Evolutionary conservation across 2,329 filamentous ascomycete genomes (phyloP), one percentile per base, ranked within the genome.

Genomic region (Neodidymelliopsis sp.): DNA sequence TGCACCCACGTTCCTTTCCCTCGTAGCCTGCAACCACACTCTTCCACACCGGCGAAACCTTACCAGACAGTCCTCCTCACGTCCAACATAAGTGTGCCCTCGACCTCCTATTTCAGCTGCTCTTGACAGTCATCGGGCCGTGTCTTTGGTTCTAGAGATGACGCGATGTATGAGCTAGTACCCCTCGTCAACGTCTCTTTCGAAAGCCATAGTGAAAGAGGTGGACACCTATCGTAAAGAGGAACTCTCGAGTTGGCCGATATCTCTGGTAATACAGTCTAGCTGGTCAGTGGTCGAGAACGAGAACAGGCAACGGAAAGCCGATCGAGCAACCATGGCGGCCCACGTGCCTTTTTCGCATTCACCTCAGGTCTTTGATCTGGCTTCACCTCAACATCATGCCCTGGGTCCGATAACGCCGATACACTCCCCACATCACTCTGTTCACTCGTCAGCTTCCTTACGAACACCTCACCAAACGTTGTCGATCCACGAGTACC

Each of bases 401-500:
- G 37, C 46, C 24, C 43, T 55, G 13, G 53, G 60, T 30, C 68
- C 65, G 8, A 54, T 65, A 24, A 71, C 70, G n/a, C 71, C 70
- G 2, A 35, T 66, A 12, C 71, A 73, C 60, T 73, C 70, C 16
- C 65, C 71, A 18, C 70, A 72, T 36, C 67, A 68, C 49, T 74
- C 71, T 3, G 58, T 70, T 16, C 57, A 63, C 24, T 70, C 63
- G 24, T 69, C 71, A 4, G 54, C 59, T 12, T 67, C 67, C 22
- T 62, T 68, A 5, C 66, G 66, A 18, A 66, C 67, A 24, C 67
- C 69, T 4, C 29, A 69, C 15, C 70, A 71, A 33, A 59, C 63
- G 3, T 59, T 75, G n/a, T 66, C 72, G 16, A 59, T 75, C 15
- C 72, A 72, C 61, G 70, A 74, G 47, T 74, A 74, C 45, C 70